Evolutionary conservation across 495 filamentous ascomycete genomes (phyloP), one percentile per base, ranked within the genome.

Genomic region (Xylaria palmicola): DNA sequence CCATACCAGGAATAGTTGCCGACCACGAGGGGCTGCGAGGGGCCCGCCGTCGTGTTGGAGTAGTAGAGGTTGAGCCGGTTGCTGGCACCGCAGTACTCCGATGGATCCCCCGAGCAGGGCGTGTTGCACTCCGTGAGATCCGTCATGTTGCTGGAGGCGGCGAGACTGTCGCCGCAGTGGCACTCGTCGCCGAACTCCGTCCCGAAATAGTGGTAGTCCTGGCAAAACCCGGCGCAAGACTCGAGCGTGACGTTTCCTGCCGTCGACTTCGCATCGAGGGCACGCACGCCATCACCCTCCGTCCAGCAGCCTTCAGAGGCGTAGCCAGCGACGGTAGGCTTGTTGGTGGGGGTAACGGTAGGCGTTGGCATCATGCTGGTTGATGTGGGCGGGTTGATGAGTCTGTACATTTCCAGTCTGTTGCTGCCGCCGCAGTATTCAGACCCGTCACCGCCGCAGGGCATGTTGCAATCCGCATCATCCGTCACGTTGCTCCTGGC

Each of bases 251-350:
- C 78, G 6, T 69, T 60, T 19, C 41, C 68, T 67, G 39, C 65
- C 57, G 29, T 41, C 10, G 26, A 48, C 17, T 37, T 59, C 6
- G 57, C 60, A 4, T 62, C 53, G 6, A 78, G 68, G 10, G 76
- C 75, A 15, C 74, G 63, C 36, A 52, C 61, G 2, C 56, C 67
- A 1, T 57, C 67, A 15, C 66, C 70, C 67, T 82, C 79, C 10
- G 75, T 78, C 67, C 74, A 77, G 68, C 79, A 82, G 12, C 79
- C 79, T 10, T 75, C 67, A 26, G 71, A 69, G 15, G 45, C 45
- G 53, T 74, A 81, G n/a, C 54, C 62, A 4, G 75, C 73, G 17
- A 78, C 75, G 1, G 66, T 72, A 3, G 67, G 66, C 55, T 71
- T 72, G 56, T 62, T 27, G 59, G n/a, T 51, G 0, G 62, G 37